These are phyloP conservation scores for Mortierella sp. DNA, from an alignment of 371 early-diverging fungal genomes.

Conservation along the genomic window DNA sequence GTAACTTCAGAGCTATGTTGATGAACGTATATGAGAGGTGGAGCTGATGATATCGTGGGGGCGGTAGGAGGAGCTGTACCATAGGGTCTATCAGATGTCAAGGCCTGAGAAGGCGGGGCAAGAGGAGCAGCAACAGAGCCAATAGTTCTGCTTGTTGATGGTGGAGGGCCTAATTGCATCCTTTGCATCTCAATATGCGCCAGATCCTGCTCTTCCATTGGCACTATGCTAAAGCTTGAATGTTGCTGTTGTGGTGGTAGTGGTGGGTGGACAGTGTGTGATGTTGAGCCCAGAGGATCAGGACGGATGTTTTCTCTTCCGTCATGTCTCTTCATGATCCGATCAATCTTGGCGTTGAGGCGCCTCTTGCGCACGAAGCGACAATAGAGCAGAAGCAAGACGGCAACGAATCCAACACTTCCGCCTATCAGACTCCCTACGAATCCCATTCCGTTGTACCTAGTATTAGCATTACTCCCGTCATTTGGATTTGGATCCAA, in stretches of 20 bases:
- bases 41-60: no score
- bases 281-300: neutral
- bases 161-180: constrained; percentile 10
- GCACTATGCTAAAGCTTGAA: neutral
- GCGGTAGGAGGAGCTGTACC: no score
- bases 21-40: no score
- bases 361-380: constrained; percentile 6
- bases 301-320: neutral
- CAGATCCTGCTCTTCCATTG: constrained; percentile 13
- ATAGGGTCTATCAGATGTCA: neutral
- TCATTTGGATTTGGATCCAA: neutral
- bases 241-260: neutral
- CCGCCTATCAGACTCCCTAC: constrained; percentile 7
- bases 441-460: neutral
- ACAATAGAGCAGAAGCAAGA: neutral
- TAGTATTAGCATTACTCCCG: neutral
- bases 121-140: neutral
- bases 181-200: constrained; percentile 29
- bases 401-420: neutral
- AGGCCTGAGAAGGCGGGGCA: constrained; percentile 4
- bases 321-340: constrained; percentile 8
- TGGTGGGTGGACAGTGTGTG: neutral
- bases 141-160: neutral
- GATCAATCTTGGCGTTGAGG: constrained; percentile 6
- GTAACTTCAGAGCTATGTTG: no score